phyloP scores from a whole-genome alignment of 805 yeast species.

The Debaryomyces hansenii region DNA sequence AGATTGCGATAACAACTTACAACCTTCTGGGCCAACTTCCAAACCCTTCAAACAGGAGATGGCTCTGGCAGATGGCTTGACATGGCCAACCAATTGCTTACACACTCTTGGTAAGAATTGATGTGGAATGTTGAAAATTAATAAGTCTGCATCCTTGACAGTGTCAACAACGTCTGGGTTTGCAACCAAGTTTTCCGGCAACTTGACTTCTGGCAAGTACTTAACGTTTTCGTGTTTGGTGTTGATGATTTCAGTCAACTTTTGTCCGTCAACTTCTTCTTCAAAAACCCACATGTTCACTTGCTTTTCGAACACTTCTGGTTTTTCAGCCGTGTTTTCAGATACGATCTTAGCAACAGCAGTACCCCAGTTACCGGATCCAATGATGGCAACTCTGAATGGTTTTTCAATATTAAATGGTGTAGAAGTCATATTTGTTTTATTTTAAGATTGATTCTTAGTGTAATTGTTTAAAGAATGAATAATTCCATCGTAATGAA shows the following conservation, averaged over 20 bases:
- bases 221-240: slow-evolving; percentile 44
- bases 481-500: not conserved
- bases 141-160: slow-evolving; percentile 41
- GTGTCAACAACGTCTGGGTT: slow-evolving; percentile 39
- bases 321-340: slow-evolving; percentile 41
- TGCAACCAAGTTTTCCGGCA: slow-evolving; percentile 43
- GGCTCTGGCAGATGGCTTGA: slow-evolving; percentile 39
- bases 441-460: not conserved
- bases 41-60: slow-evolving; percentile 48
- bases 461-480: not conserved
- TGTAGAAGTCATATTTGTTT: slow-evolving; percentile 14
- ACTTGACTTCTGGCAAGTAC: slow-evolving; percentile 42
- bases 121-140: slow-evolving; percentile 47
- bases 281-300: slow-evolving; percentile 49
- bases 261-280: slow-evolving; percentile 40
- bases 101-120: slow-evolving; percentile 43
- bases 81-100: slow-evolving; percentile 38
- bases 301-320: slow-evolving; percentile 35
- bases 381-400: slow-evolving; percentile 42
- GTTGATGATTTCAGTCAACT: slow-evolving; percentile 45
- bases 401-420: slow-evolving; percentile 31
- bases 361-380: slow-evolving; percentile 51
- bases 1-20: slow-evolving; percentile 43
- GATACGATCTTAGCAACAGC: slow-evolving; percentile 47
- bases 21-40: slow-evolving; percentile 43